These are phyloP conservation scores for Pezicula carpinea DNA, from an alignment of 2,329 filamentous ascomycete genomes.

Conservation along the genomic window DNA sequence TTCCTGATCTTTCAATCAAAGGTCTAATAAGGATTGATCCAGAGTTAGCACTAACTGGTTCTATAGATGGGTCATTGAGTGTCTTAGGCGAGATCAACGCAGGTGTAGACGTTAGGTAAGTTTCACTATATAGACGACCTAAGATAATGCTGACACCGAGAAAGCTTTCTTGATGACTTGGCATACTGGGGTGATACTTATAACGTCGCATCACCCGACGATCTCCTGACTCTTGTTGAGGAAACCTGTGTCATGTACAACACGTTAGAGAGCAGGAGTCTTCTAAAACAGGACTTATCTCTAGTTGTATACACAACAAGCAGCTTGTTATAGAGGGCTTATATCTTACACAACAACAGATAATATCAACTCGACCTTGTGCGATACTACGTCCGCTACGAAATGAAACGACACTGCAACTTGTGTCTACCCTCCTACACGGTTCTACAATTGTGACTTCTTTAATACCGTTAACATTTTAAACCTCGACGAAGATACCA, in stretches of 20 bases:
- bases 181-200: not conserved
- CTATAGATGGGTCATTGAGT: conserved; percentile 4
- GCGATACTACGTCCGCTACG: not conserved
- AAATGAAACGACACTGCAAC: not conserved
- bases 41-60: conserved; percentile 4
- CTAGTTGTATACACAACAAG: not conserved
- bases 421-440: not conserved
- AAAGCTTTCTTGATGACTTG: not conserved
- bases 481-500: not conserved
- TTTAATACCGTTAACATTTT: not conserved
- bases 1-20: conserved; percentile 13
- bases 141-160: not conserved
- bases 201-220: not conserved
- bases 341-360: not conserved
- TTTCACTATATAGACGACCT: not conserved
- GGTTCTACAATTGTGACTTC: not conserved
- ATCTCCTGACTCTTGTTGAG: not conserved
- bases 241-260: not conserved
- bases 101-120: not conserved
- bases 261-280: not conserved
- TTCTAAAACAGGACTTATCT: not conserved
- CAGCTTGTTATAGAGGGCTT: not conserved
- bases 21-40: conserved; percentile 14
- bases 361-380: not conserved
- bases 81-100: conserved; percentile 4